Base-by-base conservation (phyloP, 805 yeast genomes). In the Ogataea siamensis region DNA sequence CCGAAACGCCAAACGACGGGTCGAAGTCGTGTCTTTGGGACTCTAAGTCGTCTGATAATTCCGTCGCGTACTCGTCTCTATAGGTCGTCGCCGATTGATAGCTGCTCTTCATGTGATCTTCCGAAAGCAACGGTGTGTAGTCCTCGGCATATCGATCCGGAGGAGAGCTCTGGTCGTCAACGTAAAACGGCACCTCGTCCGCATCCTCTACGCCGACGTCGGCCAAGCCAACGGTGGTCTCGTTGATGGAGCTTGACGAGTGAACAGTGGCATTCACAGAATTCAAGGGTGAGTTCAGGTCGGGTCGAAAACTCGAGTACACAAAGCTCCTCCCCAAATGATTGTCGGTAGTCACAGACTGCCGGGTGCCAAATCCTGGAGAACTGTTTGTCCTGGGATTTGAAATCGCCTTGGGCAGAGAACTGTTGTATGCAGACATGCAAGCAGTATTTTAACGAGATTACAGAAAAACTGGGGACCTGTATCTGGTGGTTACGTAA, bases 151-250 rank as follows among this genome's bases (percentile, higher is more conserved):
- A 43, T 10, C 34, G 40, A 5, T 33, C 39, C 8, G 41, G 36
- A 13, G 39, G 37, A 5, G 37, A 15, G 16, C 12, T 25, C 7
- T 24, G 12, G 16, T 37, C 42, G n/a, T 13, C 34, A 15, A 32
- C 17, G 17, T 26, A 31, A 17, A 7, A 26, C 17, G n/a, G 27
- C 11, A n/a, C 3, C 7, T 18, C 31, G 10, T 37, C 35, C 4
- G n/a, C 32, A n/a, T 19, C 5, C n/a, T 42, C 49, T 7, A 76
- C 76, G 5, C 80, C 84, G 21, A 76, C 74, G 31, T 65, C 67
- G 5, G 83, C 83, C 32, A 76, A 62, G 28, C 66, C 71, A 1
- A 77, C 80, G 0, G 82, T 69, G 42, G 76, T 76, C 42, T 74
- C 79, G 46, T 78, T 80, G 29, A 78, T 66, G 11, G 72, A 69